These are phyloP conservation scores for Curvularia spicifera DNA, from an alignment of 2,329 filamentous ascomycete genomes.

Conservation along the genomic window DNA sequence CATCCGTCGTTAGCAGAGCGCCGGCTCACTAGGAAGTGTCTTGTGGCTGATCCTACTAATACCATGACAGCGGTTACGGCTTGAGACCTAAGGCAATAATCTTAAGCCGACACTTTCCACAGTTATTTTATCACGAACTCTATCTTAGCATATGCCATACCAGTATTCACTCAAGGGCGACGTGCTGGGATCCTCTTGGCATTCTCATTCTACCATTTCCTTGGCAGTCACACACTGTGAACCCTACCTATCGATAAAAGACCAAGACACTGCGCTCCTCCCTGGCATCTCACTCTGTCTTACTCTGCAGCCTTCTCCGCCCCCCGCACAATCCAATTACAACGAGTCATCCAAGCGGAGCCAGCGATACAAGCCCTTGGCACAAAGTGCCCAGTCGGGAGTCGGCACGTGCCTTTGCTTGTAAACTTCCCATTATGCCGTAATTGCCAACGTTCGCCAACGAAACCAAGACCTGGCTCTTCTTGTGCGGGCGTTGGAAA, in stretches of 20 bases:
- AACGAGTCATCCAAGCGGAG: not conserved
- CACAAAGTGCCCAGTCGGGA: slow-evolving; percentile 26
- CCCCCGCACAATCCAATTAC: slow-evolving; percentile 9
- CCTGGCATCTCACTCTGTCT: slow-evolving; percentile 11
- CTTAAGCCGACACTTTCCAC: slow-evolving; percentile 16
- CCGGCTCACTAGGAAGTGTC: not conserved
- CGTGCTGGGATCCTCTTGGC: too few relatives aligned
- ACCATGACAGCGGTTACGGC: not conserved
- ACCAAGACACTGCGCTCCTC: slow-evolving; percentile 21
- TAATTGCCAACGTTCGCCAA: slow-evolving; percentile 31
- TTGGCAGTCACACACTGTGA: too few relatives aligned
- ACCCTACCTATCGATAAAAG: slow-evolving; percentile 10
- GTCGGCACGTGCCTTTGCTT: slow-evolving; percentile 26
- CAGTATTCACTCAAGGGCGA: not conserved
- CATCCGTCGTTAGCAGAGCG: not conserved
- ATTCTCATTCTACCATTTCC: too few relatives aligned
- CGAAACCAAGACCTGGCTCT: slow-evolving; percentile 20
- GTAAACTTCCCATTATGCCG: slow-evolving; percentile 28
- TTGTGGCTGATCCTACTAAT: not conserved
- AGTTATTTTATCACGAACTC: not conserved
- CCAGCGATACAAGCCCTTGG: slow-evolving; percentile 11
- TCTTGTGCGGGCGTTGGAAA: not conserved
- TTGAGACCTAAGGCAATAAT: not conserved
- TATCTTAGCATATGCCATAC: slow-evolving; percentile 13
- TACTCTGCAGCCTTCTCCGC: slow-evolving; percentile 5